Conservation (phyloP, 2,329 filamentous ascomycete genomes). For the Botryosphaeria dothidea region DNA sequence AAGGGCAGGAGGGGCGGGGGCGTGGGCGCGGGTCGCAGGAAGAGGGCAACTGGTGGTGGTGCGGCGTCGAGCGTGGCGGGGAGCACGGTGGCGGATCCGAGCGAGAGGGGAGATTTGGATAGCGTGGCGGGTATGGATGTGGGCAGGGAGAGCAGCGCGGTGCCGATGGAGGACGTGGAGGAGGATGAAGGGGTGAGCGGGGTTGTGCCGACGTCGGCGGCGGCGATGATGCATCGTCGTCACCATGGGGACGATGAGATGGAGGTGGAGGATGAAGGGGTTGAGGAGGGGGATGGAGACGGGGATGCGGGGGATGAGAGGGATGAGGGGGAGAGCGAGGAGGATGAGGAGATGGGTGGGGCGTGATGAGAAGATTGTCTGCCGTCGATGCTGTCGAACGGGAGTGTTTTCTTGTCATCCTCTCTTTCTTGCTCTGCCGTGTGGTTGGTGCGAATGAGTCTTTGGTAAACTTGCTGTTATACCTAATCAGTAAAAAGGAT, state of each 20-base stretch:
- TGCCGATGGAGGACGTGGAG: slow-evolving; percentile 10
- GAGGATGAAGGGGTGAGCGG: neutral
- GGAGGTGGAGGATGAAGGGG: slow-evolving; percentile 6
- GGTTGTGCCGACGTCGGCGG: neutral
- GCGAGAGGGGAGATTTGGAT: slow-evolving; percentile 2
- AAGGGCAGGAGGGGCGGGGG: neutral
- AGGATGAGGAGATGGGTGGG: slow-evolving; percentile 28
- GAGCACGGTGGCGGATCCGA: neutral
- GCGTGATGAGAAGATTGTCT: neutral
- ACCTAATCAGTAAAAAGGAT: no score
- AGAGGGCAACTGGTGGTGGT: neutral
- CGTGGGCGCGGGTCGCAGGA: neutral
- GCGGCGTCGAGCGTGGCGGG: slow-evolving; percentile 1
- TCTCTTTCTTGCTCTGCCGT: no score
- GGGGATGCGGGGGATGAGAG: slow-evolving; percentile 30
- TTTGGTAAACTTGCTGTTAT: no score
- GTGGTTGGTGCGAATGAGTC: no score
- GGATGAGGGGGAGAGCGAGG: slow-evolving; percentile 29
- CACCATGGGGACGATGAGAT: slow-evolving; percentile 7
- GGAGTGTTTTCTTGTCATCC: no score
- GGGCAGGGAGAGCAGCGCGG: slow-evolving; percentile 13
- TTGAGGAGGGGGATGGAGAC: slow-evolving; percentile 29
- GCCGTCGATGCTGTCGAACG: no score
- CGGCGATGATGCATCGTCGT: no score
- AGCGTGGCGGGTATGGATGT: neutral